Evolutionary conservation across 1,139 yeast species (phyloP).

Genomic region (Tardiomyces blankii): DNA sequence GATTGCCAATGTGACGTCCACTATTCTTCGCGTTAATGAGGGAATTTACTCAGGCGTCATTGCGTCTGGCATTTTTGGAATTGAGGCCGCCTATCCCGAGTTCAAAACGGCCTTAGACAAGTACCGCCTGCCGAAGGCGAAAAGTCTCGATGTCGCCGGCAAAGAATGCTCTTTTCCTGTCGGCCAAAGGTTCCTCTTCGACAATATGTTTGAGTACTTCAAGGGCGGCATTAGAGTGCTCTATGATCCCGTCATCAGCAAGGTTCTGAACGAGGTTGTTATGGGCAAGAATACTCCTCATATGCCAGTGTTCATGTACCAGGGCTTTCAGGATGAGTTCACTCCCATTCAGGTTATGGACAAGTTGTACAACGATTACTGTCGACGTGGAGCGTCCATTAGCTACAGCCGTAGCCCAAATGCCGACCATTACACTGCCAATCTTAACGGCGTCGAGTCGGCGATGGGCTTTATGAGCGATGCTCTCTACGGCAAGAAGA

Average conservation of each 20-base stretch:
- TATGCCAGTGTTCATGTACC: constrained; percentile 15
- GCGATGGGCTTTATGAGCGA: not conserved
- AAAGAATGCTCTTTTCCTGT: not conserved
- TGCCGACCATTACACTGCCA: constrained; percentile 7
- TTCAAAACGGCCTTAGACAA: constrained; percentile 2
- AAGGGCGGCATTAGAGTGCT: not conserved
- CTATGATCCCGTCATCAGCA: not conserved
- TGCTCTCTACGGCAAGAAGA: not conserved
- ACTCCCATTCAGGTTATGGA: constrained; percentile 14
- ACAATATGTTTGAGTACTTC: not conserved
- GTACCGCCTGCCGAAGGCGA: not conserved
- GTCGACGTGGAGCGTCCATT: constrained; percentile 17
- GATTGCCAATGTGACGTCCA: constrained; percentile 14
- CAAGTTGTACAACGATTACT: constrained; percentile 13
- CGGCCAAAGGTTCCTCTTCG: too few species aligned
- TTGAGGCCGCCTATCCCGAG: constrained; percentile 20
- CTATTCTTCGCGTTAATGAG: constrained; percentile 7
- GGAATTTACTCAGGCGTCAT: constrained; percentile 9
- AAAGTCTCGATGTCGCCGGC: not conserved
- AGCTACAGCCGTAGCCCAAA: constrained; percentile 12
- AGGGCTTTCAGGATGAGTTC: constrained; percentile 14
- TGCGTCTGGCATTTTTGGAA: constrained; percentile 14
- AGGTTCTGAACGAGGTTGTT: constrained; percentile 9
- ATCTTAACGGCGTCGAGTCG: not conserved
- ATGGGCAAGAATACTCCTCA: constrained; percentile 11